Percentiles rank a stretch among this genome's conserved stretches.
Evolutionary conservation across 768 basidiomycete genomes (phyloP).

Genomic region (Tricholoma bakamatsutake): DNA sequence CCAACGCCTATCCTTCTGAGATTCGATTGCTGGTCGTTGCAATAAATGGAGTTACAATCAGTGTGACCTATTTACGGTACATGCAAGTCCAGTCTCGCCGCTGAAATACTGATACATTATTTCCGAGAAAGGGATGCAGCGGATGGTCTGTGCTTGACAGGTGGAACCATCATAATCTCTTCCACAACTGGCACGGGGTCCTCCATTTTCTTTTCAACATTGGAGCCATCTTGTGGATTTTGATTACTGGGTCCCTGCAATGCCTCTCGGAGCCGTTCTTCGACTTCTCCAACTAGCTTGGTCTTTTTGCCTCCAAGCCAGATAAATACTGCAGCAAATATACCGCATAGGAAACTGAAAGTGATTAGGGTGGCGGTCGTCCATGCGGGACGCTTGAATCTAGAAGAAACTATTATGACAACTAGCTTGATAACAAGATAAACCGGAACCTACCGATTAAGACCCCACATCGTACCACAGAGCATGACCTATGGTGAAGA

Average conservation of each 20-base stretch:
- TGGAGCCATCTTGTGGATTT: neutral
- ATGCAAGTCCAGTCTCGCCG: neutral
- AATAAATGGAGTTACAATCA: neutral
- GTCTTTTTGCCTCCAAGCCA: constrained; percentile 69
- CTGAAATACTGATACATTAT: neutral
- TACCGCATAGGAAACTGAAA: constrained; percentile 69
- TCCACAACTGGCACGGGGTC: neutral
- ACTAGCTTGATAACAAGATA: neutral
- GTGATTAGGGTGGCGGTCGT: constrained; percentile 67
- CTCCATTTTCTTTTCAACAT: neutral
- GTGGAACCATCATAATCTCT: constrained; percentile 4
- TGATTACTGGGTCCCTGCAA: constrained; percentile 17
- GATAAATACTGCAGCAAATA: constrained; percentile 65
- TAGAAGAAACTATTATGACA: constrained; percentile 13
- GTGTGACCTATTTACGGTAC: neutral
- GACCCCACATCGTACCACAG: constrained; percentile 76
- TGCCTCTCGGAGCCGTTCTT: constrained; percentile 49
- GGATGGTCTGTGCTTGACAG: neutral
- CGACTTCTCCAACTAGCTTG: constrained; percentile 60
- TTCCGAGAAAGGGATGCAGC: neutral
- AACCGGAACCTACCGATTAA: constrained; percentile 47
- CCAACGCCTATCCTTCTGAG: constrained; percentile 32
- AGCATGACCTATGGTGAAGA: constrained; percentile 43
- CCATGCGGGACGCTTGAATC: constrained; percentile 65
- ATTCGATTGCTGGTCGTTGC: neutral